These are phyloP conservation scores for Hyaloscypha bicolor DNA, from an alignment of 495 filamentous ascomycete genomes.

Conservation along the genomic window DNA sequence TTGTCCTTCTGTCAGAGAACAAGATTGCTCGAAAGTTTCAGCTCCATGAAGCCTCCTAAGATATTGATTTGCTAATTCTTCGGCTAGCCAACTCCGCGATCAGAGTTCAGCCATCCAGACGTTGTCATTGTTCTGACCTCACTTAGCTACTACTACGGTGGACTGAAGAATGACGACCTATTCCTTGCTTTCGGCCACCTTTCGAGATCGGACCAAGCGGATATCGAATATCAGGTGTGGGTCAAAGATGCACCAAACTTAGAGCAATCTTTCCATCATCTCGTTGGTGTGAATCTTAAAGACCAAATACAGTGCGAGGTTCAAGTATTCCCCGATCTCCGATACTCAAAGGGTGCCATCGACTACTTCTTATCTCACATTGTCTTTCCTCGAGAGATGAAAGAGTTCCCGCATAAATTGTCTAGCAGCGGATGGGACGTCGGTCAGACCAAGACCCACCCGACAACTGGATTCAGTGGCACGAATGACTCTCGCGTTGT, in stretches of 20 bases:
- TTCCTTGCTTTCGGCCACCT: slow-evolving; percentile 51
- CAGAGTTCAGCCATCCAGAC: slow-evolving; percentile 78
- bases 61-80: too few species aligned
- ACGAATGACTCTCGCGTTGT: slow-evolving; percentile 66
- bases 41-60: too few species aligned
- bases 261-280: slow-evolving; percentile 41
- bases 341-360: slow-evolving; percentile 52
- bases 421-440: slow-evolving; percentile 74
- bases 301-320: slow-evolving; percentile 46
- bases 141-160: slow-evolving; percentile 69
- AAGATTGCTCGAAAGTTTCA: too few species aligned
- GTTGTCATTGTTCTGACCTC: slow-evolving; percentile 67
- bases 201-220: slow-evolving; percentile 55
- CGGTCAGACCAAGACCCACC: slow-evolving; percentile 45
- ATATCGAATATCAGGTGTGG: slow-evolving; percentile 59
- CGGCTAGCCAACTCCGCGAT: slow-evolving; percentile 58
- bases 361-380: slow-evolving; percentile 65
- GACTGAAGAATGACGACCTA: slow-evolving; percentile 58
- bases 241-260: slow-evolving; percentile 41
- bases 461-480: slow-evolving; percentile 70
- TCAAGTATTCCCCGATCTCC: slow-evolving; percentile 55
- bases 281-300: slow-evolving; percentile 61
- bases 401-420: slow-evolving; percentile 64
- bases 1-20: too few species aligned
- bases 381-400: slow-evolving; percentile 69